A percentile compares a stretch with the other conserved stretches of the same genome.
Evolutionary conservation across 495 filamentous ascomycete species (phyloP).

Genomic region (Lasiosphaeria miniovina): DNA sequence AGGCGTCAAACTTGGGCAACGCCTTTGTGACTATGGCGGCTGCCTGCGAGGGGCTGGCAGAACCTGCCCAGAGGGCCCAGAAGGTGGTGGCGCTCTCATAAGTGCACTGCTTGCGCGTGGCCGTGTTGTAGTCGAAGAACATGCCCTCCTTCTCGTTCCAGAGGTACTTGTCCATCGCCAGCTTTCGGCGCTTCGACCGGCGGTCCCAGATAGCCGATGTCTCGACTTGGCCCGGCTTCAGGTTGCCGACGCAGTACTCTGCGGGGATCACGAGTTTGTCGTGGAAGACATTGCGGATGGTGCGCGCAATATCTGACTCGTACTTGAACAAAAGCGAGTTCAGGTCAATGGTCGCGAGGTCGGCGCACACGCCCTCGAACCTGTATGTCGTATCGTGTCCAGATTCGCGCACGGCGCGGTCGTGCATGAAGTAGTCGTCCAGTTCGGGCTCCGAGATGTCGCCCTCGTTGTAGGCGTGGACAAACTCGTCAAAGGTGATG

Average conservation of each 20-base stretch:
- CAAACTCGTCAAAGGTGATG: slow-evolving; percentile 77
- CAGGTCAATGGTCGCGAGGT: slow-evolving; percentile 89
- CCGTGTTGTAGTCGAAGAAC: slow-evolving; percentile 95
- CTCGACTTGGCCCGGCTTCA: slow-evolving; percentile 61
- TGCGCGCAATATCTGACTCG: slow-evolving; percentile 82
- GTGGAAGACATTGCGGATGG: slow-evolving; percentile 76
- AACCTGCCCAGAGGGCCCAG: slow-evolving; percentile 95
- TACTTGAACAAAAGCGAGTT: slow-evolving; percentile 95
- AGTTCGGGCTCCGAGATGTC: slow-evolving; percentile 80
- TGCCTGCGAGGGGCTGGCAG: slow-evolving; percentile 76
- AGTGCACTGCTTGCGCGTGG: slow-evolving; percentile 66
- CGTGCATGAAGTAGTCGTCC: slow-evolving; percentile 93
- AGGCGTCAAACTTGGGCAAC: slow-evolving; percentile 79
- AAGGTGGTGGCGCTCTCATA: slow-evolving; percentile 91
- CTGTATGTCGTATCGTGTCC: slow-evolving; percentile 96
- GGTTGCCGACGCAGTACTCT: slow-evolving; percentile 65
- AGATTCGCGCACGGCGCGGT: slow-evolving; percentile 92
- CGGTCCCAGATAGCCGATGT: slow-evolving; percentile 86
- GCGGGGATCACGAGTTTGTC: slow-evolving; percentile 73
- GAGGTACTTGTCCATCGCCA: slow-evolving; percentile 79
- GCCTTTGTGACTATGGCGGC: slow-evolving; percentile 68
- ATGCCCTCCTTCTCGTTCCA: slow-evolving; percentile 90
- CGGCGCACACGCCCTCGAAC: slow-evolving; percentile 78
- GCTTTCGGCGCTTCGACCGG: slow-evolving; percentile 72
- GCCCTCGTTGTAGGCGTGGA: slow-evolving; percentile 77